A percentile compares a stretch with the other conserved stretches of the same genome.
These are phyloP conservation scores for Digitaria exilis DNA, from an alignment of 202 grass and related monocot species.

Conservation along the genomic window DNA sequence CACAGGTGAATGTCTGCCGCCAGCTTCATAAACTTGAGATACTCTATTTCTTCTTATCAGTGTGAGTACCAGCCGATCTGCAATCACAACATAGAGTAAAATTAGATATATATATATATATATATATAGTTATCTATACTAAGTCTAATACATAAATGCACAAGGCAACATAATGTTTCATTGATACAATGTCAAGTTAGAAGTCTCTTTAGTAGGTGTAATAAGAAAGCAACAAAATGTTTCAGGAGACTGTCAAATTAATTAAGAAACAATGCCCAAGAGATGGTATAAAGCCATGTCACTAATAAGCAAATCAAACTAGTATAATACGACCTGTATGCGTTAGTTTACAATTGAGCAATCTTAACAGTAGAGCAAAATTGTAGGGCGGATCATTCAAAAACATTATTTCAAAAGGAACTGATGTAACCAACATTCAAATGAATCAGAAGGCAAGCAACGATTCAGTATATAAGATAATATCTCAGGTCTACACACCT, in stretches of 20 bases:
- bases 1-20: neutral
- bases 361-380: too few relatives aligned
- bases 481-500: conserved; percentile 43
- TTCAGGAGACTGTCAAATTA: neutral
- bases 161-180: too few relatives aligned
- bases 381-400: too few relatives aligned
- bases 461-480: neutral
- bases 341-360: too few relatives aligned
- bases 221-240: neutral
- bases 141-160: too few relatives aligned
- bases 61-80: conserved; percentile 55
- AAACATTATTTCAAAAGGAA: neutral
- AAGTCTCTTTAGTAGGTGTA: too few relatives aligned
- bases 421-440: too few relatives aligned
- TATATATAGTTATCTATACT: too few relatives aligned
- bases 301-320: too few relatives aligned
- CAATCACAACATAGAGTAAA: neutral
- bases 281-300: neutral
- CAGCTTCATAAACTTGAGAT: conserved; percentile 17
- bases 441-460: neutral
- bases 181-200: too few relatives aligned
- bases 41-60: conserved; percentile 73
- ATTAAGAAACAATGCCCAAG: neutral
- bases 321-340: too few relatives aligned
- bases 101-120: too few relatives aligned